Evolutionary conservation across 306 rosid genomes (phyloP).

Genomic region (Castanea crenata): DNA sequence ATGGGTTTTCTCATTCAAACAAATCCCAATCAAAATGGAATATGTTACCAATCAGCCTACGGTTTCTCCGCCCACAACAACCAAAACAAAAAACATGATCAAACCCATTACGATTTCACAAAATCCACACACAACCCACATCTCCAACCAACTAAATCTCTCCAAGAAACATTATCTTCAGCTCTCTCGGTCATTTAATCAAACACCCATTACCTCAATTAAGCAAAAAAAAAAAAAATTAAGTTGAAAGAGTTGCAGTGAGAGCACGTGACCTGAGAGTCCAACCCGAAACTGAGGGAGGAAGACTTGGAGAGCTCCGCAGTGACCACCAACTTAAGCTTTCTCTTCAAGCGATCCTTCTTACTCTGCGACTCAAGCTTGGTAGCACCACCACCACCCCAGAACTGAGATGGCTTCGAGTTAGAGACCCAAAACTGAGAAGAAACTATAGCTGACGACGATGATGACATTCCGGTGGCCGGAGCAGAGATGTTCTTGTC

Average conservation of each 20-base stretch:
- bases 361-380: constrained; percentile 39
- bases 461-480: neutral
- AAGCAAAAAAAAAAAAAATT: neutral
- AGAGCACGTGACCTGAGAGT: constrained; percentile 55
- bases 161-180: neutral
- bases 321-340: constrained; percentile 54
- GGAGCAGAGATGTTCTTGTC: neutral
- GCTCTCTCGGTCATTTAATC: neutral
- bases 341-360: constrained; percentile 43
- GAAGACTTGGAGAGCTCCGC: constrained; percentile 61
- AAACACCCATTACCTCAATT: neutral
- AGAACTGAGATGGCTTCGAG: constrained; percentile 39
- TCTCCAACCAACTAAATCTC: neutral
- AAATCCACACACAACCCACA: neutral
- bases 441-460: neutral
- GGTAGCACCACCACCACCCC: constrained; percentile 17
- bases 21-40: too few relatives aligned
- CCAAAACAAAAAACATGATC: neutral
- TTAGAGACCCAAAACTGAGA: constrained; percentile 34
- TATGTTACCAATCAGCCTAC: neutral
- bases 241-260: neutral
- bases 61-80: constrained; percentile 4
- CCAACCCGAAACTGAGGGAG: constrained; percentile 50
- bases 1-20: neutral
- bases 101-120: constrained; percentile 1